Percentiles rank a stretch among this genome's conserved stretches.
phyloP scores from a whole-genome alignment of 169 alveolate species.

The Hepatocystis sp. region DNA sequence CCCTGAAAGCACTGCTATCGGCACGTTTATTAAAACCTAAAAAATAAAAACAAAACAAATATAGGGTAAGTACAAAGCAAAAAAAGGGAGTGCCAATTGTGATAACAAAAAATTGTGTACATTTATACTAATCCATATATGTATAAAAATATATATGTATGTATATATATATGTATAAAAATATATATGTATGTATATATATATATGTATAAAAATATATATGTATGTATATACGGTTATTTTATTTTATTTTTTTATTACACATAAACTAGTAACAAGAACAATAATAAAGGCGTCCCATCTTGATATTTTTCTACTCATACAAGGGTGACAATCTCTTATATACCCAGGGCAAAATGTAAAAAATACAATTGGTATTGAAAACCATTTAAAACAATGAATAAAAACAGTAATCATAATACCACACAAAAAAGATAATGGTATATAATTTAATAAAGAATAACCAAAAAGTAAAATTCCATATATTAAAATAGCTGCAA shows the following conservation, averaged over 20 bases:
- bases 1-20: slow-evolving; percentile 86
- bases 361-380: slow-evolving; percentile 85
- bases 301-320: slow-evolving; percentile 85
- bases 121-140: no score
- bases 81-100: no score
- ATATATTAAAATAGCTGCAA: slow-evolving; percentile 81
- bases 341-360: slow-evolving; percentile 85
- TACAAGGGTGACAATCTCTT: slow-evolving; percentile 83
- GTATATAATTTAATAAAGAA: slow-evolving; percentile 84
- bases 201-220: no score
- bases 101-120: no score
- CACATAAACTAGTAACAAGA: slow-evolving; percentile 84
- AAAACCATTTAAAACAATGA: slow-evolving; percentile 90
- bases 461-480: slow-evolving; percentile 84
- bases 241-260: slow-evolving; percentile 20
- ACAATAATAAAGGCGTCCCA: slow-evolving; percentile 88
- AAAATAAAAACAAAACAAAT: background rate
- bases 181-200: no score
- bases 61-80: no score
- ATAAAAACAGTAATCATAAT: slow-evolving; percentile 86
- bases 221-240: slow-evolving; percentile 1
- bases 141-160: no score
- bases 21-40: slow-evolving; percentile 80
- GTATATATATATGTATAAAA: no score
- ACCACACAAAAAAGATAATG: slow-evolving; percentile 87